phyloP scores from a whole-genome alignment of 2,329 filamentous ascomycete genomes.

The Colletotrichum spaethianum region DNA sequence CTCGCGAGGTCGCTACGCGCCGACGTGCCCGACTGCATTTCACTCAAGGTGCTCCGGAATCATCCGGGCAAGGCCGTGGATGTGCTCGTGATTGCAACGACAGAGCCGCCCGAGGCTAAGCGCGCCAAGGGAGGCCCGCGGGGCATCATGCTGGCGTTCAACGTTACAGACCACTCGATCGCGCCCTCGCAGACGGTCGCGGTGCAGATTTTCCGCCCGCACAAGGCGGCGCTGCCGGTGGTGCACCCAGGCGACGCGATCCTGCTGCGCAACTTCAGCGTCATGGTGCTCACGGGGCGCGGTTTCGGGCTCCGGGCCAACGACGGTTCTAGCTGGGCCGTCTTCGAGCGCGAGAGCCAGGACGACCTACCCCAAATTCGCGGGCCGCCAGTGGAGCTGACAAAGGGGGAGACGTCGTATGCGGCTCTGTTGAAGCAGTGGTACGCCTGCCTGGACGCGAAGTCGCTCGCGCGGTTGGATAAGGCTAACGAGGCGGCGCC shows the following conservation, averaged over 20 bases:
- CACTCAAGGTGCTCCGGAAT: constrained; percentile 66
- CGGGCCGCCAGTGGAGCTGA: constrained; percentile 72
- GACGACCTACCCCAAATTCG: constrained; percentile 66
- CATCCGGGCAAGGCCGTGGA: constrained; percentile 65
- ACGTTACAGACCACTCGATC: constrained; percentile 69
- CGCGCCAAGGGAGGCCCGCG: constrained; percentile 71
- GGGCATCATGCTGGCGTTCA: constrained; percentile 72
- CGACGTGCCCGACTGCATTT: constrained; percentile 66
- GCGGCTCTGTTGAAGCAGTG: constrained; percentile 64
- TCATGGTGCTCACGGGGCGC: constrained; percentile 66
- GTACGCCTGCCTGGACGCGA: constrained; percentile 64
- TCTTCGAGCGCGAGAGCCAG: constrained; percentile 64
- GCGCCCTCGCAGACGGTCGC: constrained; percentile 65
- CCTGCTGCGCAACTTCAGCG: constrained; percentile 69
- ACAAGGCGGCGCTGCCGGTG: constrained; percentile 69
- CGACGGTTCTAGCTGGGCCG: constrained; percentile 73
- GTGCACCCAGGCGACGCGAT: constrained; percentile 71
- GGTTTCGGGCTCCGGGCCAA: constrained; percentile 70
- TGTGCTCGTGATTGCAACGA: constrained; percentile 68
- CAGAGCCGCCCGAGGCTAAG: constrained; percentile 63
- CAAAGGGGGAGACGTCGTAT: constrained; percentile 64
- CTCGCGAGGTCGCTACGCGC: constrained; percentile 62
- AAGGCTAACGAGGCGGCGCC: constrained; percentile 60
- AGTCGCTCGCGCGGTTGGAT: constrained; percentile 62
- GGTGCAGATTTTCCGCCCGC: constrained; percentile 71